phyloP scores from a whole-genome alignment of 371 early-diverging fungal genomes.

The Circinella minor region DNA sequence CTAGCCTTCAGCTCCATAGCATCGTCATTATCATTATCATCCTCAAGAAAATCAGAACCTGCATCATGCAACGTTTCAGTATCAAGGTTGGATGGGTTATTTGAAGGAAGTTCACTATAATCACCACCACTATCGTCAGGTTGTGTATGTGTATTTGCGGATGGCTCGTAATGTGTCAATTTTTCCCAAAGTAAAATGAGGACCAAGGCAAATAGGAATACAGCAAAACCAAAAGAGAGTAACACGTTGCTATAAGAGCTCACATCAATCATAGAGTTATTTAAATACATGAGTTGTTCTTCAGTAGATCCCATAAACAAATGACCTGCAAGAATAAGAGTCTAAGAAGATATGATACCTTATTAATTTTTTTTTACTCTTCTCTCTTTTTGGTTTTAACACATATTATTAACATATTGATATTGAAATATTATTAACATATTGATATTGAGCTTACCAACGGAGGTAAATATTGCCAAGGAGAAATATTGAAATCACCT shows the following conservation, averaged over 20 bases:
- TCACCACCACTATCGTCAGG: slow-evolving; percentile 2
- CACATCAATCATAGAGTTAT: slow-evolving; percentile 49
- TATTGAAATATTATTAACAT: not conserved
- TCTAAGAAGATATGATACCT: slow-evolving; percentile 20
- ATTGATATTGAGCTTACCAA: slow-evolving; percentile 33
- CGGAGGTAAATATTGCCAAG: slow-evolving; percentile 55
- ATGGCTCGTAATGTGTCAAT: slow-evolving; percentile 33
- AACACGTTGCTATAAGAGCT: slow-evolving; percentile 62
- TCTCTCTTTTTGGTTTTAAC: too few relatives aligned
- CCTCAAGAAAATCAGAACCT: slow-evolving; percentile 20
- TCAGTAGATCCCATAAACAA: slow-evolving; percentile 70
- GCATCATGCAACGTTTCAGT: slow-evolving; percentile 19
- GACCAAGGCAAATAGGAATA: slow-evolving; percentile 56
- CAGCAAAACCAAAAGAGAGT: slow-evolving; percentile 63
- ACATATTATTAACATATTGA: not conserved
- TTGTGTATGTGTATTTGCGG: slow-evolving; percentile 6
- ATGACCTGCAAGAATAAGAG: slow-evolving; percentile 61
- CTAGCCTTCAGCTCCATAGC: slow-evolving; percentile 18
- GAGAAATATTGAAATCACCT: slow-evolving; percentile 39
- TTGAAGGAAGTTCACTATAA: slow-evolving; percentile 14
- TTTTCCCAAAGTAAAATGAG: slow-evolving; percentile 54
- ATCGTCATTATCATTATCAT: slow-evolving; percentile 22
- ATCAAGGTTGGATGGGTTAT: not conserved
- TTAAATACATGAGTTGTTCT: slow-evolving; percentile 56
- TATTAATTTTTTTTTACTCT: not conserved